Base-by-base conservation (phyloP, 192 early-diverging fungal genomes). In the Rhizophagus sp. region DNA sequence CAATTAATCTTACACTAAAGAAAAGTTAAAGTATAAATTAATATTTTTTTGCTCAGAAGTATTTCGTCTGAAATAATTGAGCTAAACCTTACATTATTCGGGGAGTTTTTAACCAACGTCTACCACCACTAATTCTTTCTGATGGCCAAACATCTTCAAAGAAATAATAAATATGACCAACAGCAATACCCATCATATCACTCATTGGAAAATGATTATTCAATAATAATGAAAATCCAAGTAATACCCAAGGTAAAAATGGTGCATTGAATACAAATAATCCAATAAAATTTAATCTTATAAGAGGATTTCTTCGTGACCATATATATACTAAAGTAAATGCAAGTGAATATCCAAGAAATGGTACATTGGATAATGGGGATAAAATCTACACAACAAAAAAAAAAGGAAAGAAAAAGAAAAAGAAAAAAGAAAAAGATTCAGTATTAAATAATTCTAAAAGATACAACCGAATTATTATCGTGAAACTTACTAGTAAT, bases 131-230 rank as follows among this genome's bases (percentile, higher is more conserved):
- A 33, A 89, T 88, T 50, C 82, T 86, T 73, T 91, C 85, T 15
- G 84, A 83, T 12, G 97, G 96, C 93, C 95, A 99, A 19, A 98
- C 95, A 77, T 99, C 97, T 70, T 95, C 95, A 34, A 98, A 87
- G 80, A 96, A 99, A 83, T 96, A 99, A 76, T 98, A 97, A 19
- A 97, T 83, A 87, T 99, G 98, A 6, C 97, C 97, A 7, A 96
- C 91, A 9, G 87, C 87, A 80, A 99, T 92, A 4, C 96, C 97
- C 62, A 93, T 82, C 39, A 96, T 79, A 85, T 98, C 97, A 1
- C 88, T 90, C 7, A 85, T 85, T 8, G 98, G 97, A 83, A 94
- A 91, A 2, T 90, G 84, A 66, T 88, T 89, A 72, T 94, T 90
- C 24, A 98, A 80, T n/a, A 98, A 70, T 11, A 94, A 76, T 1